These are phyloP conservation scores for Setomelanomma holmii DNA, from an alignment of 2,329 filamentous ascomycete genomes.

Conservation along the genomic window DNA sequence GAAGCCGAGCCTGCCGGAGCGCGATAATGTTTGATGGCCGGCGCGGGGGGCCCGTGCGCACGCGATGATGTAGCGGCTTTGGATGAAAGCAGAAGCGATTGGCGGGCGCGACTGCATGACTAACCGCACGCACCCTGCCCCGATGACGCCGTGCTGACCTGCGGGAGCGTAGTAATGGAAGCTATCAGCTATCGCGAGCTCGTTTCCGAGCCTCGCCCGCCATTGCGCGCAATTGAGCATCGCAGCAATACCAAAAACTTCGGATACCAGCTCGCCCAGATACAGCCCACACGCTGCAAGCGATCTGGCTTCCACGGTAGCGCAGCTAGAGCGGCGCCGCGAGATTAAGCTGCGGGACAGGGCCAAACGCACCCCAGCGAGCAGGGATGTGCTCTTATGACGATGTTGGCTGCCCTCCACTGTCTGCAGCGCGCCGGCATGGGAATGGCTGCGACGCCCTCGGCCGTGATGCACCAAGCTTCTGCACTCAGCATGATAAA, in stretches of 20 bases:
- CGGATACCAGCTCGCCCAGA: too few relatives aligned
- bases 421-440: not conserved
- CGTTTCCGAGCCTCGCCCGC: too few relatives aligned
- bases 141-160: constrained; percentile 5
- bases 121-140: constrained; percentile 2
- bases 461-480: constrained; percentile 21
- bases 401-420: constrained; percentile 12
- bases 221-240: too few relatives aligned
- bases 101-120: constrained; percentile 6
- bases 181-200: too few relatives aligned
- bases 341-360: constrained; percentile 25
- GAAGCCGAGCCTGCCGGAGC: constrained; percentile 20
- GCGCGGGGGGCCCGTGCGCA: constrained; percentile 11
- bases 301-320: constrained; percentile 2
- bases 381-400: constrained; percentile 18
- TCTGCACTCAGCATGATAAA: constrained; percentile 22
- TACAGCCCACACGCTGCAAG: not conserved
- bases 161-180: not conserved
- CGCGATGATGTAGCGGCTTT: constrained; percentile 6
- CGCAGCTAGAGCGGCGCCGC: constrained; percentile 9
- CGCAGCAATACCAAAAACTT: too few relatives aligned
- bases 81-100: constrained; percentile 11
- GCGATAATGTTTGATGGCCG: constrained; percentile 15
- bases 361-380: constrained; percentile 13
- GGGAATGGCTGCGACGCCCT: constrained; percentile 1